Percentiles rank a stretch among this genome's conserved stretches.
phyloP scores from a whole-genome alignment of 1,284 basidiomycete species.

The Sanghuangporus baumii region DNA sequence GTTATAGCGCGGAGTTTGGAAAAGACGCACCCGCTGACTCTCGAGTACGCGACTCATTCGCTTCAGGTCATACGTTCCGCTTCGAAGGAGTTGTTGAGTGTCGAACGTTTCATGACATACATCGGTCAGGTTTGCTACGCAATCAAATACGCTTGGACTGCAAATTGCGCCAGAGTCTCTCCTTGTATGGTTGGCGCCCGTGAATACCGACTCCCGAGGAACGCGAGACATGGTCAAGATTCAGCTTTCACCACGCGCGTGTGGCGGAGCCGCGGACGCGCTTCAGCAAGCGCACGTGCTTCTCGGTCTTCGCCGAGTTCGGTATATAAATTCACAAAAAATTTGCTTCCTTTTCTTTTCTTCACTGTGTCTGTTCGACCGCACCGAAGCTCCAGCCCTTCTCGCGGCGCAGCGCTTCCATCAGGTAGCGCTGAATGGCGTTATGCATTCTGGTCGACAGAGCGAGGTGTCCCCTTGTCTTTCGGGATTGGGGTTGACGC shows the following conservation, averaged over 20 bases:
- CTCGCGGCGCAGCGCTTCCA: slow-evolving; percentile 5
- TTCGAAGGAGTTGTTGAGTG: slow-evolving; percentile 60
- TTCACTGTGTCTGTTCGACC: slow-evolving; percentile 16
- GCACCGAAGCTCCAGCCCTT: slow-evolving; percentile 14
- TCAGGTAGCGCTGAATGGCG: slow-evolving; percentile 27
- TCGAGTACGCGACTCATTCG: slow-evolving; percentile 61
- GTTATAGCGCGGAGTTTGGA: not conserved
- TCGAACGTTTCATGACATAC: slow-evolving; percentile 72
- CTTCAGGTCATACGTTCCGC: slow-evolving; percentile 63
- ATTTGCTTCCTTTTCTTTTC: slow-evolving; percentile 6
- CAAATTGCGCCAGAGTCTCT: slow-evolving; percentile 59
- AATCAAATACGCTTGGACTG: slow-evolving; percentile 63
- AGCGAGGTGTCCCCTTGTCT: slow-evolving; percentile 53
- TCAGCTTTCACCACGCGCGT: not conserved
- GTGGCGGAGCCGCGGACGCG: not conserved
- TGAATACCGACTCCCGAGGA: slow-evolving; percentile 15
- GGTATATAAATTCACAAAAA: slow-evolving; percentile 12
- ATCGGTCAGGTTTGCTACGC: slow-evolving; percentile 67
- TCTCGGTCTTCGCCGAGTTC: not conserved
- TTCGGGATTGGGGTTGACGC: slow-evolving; percentile 32
- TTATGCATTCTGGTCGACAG: slow-evolving; percentile 62
- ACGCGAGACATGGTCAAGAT: slow-evolving; percentile 14
- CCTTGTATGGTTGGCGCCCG: slow-evolving; percentile 24
- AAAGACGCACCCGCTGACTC: slow-evolving; percentile 48
- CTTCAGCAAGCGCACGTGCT: not conserved